Conservation (phyloP, 2,329 filamentous ascomycete genomes). For the Penicillium sp. region DNA sequence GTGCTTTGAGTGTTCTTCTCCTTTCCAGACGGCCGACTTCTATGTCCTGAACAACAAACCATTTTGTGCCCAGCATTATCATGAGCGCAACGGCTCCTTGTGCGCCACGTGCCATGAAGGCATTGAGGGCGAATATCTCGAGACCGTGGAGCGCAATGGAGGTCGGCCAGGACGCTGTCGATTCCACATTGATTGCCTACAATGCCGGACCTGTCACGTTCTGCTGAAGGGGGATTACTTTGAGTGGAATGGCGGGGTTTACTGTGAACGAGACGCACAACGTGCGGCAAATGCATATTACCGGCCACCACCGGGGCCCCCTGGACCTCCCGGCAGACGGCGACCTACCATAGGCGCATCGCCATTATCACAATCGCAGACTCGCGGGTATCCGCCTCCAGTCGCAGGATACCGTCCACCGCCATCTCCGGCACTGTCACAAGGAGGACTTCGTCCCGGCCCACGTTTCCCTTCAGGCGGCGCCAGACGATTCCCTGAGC, state of each 20-base stretch:
- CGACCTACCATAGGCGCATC: conserved; percentile 39
- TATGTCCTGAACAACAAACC: conserved; percentile 88
- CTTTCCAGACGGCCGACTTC: conserved; percentile 86
- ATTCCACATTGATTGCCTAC: conserved; percentile 86
- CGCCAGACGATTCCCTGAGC: conserved; percentile 51
- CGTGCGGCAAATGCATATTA: conserved; percentile 47
- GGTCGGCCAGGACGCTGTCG: conserved; percentile 60
- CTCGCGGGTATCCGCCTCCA: conserved; percentile 33
- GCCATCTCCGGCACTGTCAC: conserved; percentile 23
- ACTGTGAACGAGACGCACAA: conserved; percentile 86
- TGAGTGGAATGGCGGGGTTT: conserved; percentile 78
- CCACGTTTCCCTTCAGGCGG: conserved; percentile 32
- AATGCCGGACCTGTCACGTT: conserved; percentile 72
- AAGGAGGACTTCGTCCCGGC: conserved; percentile 23
- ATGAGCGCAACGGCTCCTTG: conserved; percentile 84
- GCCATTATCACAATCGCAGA: conserved; percentile 35
- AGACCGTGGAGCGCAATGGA: conserved; percentile 64
- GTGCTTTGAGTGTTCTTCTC: conserved; percentile 78
- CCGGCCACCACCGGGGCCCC: conserved; percentile 28
- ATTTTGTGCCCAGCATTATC: conserved; percentile 91
- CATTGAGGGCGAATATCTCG: conserved; percentile 92
- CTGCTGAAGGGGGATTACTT: conserved; percentile 86
- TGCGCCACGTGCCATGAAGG: conserved; percentile 79
- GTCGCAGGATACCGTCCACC: conserved; percentile 28
- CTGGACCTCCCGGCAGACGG: conserved; percentile 36